Conservation (phyloP, 2,329 filamentous ascomycete genomes). For the Xylaria sp. region DNA sequence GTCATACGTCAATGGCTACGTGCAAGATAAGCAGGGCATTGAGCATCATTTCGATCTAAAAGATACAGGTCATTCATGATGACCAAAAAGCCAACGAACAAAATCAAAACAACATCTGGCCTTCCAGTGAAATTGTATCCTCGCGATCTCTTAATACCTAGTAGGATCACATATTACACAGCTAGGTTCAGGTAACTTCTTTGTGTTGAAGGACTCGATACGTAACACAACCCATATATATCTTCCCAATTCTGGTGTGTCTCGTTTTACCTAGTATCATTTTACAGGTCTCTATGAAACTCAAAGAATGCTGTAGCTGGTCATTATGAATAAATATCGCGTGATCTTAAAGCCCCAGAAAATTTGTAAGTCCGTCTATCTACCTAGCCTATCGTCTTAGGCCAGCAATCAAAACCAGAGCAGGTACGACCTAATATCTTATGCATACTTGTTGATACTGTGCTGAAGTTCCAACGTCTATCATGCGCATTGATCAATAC, state of each 20-base stretch:
- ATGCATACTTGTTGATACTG: not conserved
- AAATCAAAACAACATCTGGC: no score
- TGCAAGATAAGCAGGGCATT: not conserved
- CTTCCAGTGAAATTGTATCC: not conserved
- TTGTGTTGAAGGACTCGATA: not conserved
- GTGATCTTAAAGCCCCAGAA: not conserved
- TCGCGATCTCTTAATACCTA: not conserved
- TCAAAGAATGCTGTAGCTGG: not conserved
- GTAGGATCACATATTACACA: not conserved
- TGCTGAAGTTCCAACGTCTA: not conserved
- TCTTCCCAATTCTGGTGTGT: not conserved
- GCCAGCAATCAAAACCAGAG: not conserved
- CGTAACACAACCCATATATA: not conserved
- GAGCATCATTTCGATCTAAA: not conserved
- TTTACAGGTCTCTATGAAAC: not conserved
- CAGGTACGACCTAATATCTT: not conserved
- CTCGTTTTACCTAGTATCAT: not conserved
- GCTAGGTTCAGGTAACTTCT: no score
- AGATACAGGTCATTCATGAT: not conserved
- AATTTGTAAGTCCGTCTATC: slow-evolving; percentile 10
- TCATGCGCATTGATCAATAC: not conserved
- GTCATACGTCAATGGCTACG: not conserved
- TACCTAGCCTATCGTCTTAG: not conserved
- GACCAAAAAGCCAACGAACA: no score
- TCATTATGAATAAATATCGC: not conserved